phyloP scores from a whole-genome alignment of 768 basidiomycete genomes.

The Pleurotus giganteus region DNA sequence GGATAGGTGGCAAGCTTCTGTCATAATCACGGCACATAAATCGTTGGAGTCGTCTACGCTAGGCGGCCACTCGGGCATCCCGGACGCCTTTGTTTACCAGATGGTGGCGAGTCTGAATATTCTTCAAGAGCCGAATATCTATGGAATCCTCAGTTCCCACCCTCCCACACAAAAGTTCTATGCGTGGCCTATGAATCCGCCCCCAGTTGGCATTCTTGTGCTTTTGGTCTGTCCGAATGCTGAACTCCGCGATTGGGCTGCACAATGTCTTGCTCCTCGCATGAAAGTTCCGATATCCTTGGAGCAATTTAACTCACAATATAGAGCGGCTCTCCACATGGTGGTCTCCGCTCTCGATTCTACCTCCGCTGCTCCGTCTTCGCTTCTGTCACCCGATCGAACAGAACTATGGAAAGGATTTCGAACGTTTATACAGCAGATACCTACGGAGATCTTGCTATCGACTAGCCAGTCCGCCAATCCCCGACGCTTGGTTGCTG shows the following conservation, averaged over 20 bases:
- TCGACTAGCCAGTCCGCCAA: conserved; percentile 36
- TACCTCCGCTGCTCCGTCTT: neutral
- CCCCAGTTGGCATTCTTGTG: conserved; percentile 61
- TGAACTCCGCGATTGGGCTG: conserved; percentile 60
- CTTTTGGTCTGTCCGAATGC: conserved; percentile 50
- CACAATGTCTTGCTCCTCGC: conserved; percentile 33
- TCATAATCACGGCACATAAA: conserved; percentile 42
- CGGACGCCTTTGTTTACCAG: conserved; percentile 57
- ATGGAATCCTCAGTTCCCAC: conserved; percentile 34
- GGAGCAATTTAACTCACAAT: conserved; percentile 45
- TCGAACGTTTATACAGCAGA: conserved; percentile 42
- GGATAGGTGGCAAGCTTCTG: conserved; percentile 61
- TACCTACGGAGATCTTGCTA: conserved; percentile 44
- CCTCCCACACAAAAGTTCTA: conserved; percentile 34
- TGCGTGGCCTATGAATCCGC: conserved; percentile 55
- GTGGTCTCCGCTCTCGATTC: conserved; percentile 32
- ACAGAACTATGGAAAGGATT: conserved; percentile 54
- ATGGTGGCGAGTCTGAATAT: conserved; percentile 61
- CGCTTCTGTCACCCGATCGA: conserved; percentile 34
- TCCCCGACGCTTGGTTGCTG: conserved; percentile 51
- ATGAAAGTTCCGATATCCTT: conserved; percentile 42
- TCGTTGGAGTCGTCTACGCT: neutral
- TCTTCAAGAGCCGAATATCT: conserved; percentile 49
- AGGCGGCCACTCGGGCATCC: conserved; percentile 32
- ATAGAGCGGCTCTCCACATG: conserved; percentile 42